Percentiles rank a stretch among this genome's conserved stretches.
Conservation (phyloP, 495 filamentous ascomycete genomes). For the Trypethelium eluteriae region DNA sequence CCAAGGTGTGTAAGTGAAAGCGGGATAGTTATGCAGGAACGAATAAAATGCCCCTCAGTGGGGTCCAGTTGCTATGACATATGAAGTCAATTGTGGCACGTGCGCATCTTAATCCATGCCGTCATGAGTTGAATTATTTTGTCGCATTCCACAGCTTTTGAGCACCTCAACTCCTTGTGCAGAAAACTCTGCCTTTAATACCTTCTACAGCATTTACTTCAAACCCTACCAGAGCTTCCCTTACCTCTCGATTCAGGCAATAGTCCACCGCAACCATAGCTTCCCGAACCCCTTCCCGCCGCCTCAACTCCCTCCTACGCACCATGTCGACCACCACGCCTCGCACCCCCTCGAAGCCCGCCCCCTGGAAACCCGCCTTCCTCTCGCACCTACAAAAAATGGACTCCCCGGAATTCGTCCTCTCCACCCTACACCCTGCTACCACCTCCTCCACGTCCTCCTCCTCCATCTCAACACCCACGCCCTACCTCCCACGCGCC, state of each 20-base stretch:
- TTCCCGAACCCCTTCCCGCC: conserved; percentile 15
- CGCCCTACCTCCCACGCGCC: conserved; percentile 47
- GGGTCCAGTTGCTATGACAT: not conserved
- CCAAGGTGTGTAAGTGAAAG: no score
- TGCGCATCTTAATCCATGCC: conserved; percentile 3
- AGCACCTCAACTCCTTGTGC: not conserved
- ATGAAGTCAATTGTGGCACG: conserved; percentile 7
- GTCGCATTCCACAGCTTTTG: not conserved
- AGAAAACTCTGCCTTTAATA: not conserved
- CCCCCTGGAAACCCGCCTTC: conserved; percentile 64
- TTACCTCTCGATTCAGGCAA: not conserved
- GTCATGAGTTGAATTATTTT: conserved; percentile 4
- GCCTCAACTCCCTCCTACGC: conserved; percentile 21
- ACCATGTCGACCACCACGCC: conserved; percentile 28
- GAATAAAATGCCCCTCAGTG: no score
- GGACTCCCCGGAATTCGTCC: conserved; percentile 58
- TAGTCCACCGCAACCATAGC: conserved; percentile 21
- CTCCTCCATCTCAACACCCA: conserved; percentile 29
- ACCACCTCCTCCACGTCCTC: conserved; percentile 41
- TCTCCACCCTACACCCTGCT: conserved; percentile 55
- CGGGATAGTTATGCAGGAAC: no score
- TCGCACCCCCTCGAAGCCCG: conserved; percentile 25
- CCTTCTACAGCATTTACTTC: not conserved
- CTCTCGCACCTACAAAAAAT: conserved; percentile 55
- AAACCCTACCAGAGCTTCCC: not conserved